These are phyloP conservation scores for Neoascochyta sp. DNA, from an alignment of 2,329 filamentous ascomycete species.

Conservation along the genomic window DNA sequence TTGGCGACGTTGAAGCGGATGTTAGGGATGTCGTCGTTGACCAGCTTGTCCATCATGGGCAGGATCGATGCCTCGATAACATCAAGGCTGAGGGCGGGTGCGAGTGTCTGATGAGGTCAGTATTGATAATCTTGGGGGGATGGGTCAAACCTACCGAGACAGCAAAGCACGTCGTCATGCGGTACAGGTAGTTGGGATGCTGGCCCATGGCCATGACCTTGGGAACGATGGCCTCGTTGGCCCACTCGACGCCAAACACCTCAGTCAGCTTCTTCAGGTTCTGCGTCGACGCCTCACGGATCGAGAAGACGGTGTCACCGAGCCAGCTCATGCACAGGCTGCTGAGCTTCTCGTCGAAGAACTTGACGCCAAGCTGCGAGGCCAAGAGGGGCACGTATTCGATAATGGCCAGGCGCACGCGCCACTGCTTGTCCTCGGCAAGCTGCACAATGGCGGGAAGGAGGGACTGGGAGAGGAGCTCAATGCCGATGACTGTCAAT, in stretches of 20 bases:
- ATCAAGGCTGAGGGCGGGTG: slow-evolving; percentile 85
- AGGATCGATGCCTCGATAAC: slow-evolving; percentile 92
- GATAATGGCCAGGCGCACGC: slow-evolving; percentile 94
- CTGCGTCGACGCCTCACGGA: slow-evolving; percentile 92
- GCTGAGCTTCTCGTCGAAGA: slow-evolving; percentile 97
- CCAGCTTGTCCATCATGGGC: slow-evolving; percentile 92
- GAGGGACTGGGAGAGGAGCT: slow-evolving; percentile 90
- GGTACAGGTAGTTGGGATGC: slow-evolving; percentile 97
- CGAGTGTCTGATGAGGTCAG: slow-evolving; percentile 66
- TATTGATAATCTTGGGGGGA: slow-evolving; percentile 1
- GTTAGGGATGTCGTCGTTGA: slow-evolving; percentile 92
- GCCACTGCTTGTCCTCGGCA: slow-evolving; percentile 99
- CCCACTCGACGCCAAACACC: slow-evolving; percentile 98
- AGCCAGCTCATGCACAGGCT: slow-evolving; percentile 97
- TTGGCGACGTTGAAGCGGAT: slow-evolving; percentile 99
- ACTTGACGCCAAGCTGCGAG: slow-evolving; percentile 90
- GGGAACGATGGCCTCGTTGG: slow-evolving; percentile 92
- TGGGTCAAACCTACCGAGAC: slow-evolving; percentile 72
- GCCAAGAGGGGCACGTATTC: slow-evolving; percentile 97
- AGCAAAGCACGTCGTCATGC: slow-evolving; percentile 99
- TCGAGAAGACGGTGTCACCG: slow-evolving; percentile 97
- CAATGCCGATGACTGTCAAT: slow-evolving; percentile 83
- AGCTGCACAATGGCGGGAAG: slow-evolving; percentile 96
- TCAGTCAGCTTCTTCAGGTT: slow-evolving; percentile 98
- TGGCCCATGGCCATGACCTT: slow-evolving; percentile 99